Base-by-base conservation (phyloP, 768 basidiomycete genomes). In the Cubamyces sp. region DNA sequence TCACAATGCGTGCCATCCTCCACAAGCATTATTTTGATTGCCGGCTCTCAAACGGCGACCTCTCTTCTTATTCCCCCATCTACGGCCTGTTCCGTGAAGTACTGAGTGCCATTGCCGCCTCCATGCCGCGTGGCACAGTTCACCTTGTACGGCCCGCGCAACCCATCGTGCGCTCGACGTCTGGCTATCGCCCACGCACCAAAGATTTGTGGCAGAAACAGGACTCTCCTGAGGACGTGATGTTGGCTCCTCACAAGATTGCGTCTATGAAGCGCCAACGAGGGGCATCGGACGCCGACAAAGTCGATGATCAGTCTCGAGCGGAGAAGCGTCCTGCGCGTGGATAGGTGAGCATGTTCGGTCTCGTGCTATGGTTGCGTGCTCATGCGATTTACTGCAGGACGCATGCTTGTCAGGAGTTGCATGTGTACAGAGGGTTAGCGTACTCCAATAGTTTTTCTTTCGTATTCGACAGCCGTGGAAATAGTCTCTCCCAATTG, bases 241-340 rank as follows among this genome's bases (percentile, higher is more conserved):
- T 51, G 49, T n/a, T 51, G 49, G 49, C 49, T 37, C 49, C 49
- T 34, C 49, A 51, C 49, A 51, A 51, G 49, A 19, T 19, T n/a
- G 30, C 49, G 49, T 51, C 49, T 19, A 5, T 51, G 30, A 51
- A 51, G 49, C 49, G 30, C 49, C 16, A 28, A 15, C 49, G 49
- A 51, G 49, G 49, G 18, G 28, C 49, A 9, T 51, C 49, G 49
- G 49, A 51, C 49, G 49, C 49, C 5, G 49, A 51, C 30, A 34
- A 34, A 34, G 49, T 51, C 30, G 30, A 19, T 34, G 49, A 51
- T 5, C 11, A 49, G 47, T 49, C 47, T 51, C 49, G 28, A 51
- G 49, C 49, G 49, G 49, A 19, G 5, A 51, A 51, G 49, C 49
- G 49, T 51, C 12, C 49, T 51, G 49, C 49, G 30, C 49, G 28